These are phyloP conservation scores for Lotus japonicus DNA, from an alignment of 306 rosid species.

Conservation along the genomic window DNA sequence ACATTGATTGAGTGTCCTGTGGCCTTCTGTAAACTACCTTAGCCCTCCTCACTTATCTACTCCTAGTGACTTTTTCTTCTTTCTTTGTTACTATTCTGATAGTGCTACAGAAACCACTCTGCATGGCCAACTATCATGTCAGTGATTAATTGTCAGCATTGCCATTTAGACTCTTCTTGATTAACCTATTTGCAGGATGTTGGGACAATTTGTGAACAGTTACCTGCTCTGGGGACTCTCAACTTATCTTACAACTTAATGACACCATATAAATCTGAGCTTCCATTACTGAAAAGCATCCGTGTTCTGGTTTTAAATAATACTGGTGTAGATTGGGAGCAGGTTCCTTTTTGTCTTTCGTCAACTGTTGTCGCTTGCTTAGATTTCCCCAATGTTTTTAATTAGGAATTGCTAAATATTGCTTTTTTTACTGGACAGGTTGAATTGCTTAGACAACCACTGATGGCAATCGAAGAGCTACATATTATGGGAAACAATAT, in stretches of 20 bases:
- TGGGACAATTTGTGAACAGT: constrained; percentile 68
- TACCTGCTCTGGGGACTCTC: constrained; percentile 57
- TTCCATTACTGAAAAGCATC: constrained; percentile 51
- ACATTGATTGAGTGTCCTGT: neutral
- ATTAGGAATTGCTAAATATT: constrained; percentile 18
- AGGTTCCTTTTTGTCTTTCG: constrained; percentile 41
- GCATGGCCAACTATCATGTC: neutral
- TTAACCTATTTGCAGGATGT: constrained; percentile 64
- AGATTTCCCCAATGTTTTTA: neutral
- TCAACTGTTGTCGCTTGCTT: neutral
- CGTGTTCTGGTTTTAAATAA: constrained; percentile 61
- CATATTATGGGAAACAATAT: constrained; percentile 81
- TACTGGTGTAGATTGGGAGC: constrained; percentile 68
- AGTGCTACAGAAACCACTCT: neutral
- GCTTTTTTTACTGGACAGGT: constrained; percentile 49
- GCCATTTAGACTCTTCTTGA: constrained; percentile 13
- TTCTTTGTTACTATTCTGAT: neutral
- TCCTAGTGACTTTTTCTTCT: neutral
- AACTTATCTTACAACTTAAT: constrained; percentile 69
- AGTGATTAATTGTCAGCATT: neutral
- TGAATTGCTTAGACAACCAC: constrained; percentile 53
- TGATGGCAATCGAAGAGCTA: constrained; percentile 76
- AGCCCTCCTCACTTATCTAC: too few species aligned
- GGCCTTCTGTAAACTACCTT: neutral
- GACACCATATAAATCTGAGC: constrained; percentile 44